These are phyloP conservation scores for Microbotryum saponariae DNA, from an alignment of 1,284 basidiomycete genomes.

Conservation along the genomic window DNA sequence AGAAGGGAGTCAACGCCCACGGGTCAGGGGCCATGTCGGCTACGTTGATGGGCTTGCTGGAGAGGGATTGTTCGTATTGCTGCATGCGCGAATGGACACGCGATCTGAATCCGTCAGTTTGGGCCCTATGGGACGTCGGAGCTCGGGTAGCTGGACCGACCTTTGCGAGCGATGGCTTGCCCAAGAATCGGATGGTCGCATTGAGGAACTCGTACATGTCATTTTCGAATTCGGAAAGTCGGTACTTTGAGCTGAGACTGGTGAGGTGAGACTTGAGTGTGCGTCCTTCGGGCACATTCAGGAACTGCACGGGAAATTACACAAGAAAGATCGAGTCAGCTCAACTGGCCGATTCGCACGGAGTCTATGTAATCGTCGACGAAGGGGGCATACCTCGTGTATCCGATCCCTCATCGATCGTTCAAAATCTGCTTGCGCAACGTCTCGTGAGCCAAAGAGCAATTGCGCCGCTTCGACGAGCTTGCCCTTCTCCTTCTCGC, in stretches of 20 bases:
- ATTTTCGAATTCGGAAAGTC: slow-evolving; percentile 25
- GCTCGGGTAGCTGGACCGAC: not conserved
- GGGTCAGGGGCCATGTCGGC: too few relatives aligned
- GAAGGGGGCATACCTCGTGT: slow-evolving; percentile 28
- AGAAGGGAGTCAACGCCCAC: too few relatives aligned
- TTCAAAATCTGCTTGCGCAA: slow-evolving; percentile 34
- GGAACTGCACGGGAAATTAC: slow-evolving; percentile 11
- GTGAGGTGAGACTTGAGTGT: slow-evolving; percentile 20
- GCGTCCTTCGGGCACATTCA: slow-evolving; percentile 22
- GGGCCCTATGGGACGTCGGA: too few relatives aligned
- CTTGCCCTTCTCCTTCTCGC: slow-evolving; percentile 3
- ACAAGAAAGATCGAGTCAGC: not conserved
- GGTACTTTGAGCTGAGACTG: slow-evolving; percentile 23
- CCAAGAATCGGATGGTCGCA: slow-evolving; percentile 11
- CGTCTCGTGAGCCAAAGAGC: slow-evolving; percentile 27
- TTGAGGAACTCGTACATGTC: slow-evolving; percentile 29
- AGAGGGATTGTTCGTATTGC: too few relatives aligned
- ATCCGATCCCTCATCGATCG: slow-evolving; percentile 29
- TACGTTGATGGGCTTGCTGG: too few relatives aligned
- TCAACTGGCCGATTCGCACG: not conserved
- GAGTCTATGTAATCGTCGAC: not conserved
- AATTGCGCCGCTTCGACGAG: slow-evolving; percentile 21
- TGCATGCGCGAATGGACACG: too few relatives aligned
- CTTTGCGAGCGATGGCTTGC: slow-evolving; percentile 26
- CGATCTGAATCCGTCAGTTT: too few relatives aligned